These are phyloP conservation scores for Plantago rigida DNA, from an alignment of 305 asterid genomes.

Conservation along the genomic window DNA sequence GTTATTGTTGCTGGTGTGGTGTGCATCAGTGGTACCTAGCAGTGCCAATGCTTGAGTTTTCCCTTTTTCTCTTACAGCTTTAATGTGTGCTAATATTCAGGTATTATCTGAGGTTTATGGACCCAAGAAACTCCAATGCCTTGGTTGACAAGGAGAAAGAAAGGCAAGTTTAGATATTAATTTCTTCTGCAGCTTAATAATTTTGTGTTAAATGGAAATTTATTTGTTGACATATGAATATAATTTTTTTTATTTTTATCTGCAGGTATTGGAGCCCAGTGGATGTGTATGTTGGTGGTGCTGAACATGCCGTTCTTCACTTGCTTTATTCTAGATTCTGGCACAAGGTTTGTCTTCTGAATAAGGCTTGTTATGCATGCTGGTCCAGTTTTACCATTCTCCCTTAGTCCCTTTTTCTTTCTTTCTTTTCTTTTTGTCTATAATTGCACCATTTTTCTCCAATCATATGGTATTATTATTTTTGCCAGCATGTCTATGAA, in stretches of 20 bases:
- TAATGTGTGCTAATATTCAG: constrained; percentile 24
- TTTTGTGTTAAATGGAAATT: not conserved
- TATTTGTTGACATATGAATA: not conserved
- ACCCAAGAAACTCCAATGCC: constrained; percentile 60
- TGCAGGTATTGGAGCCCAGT: constrained; percentile 98
- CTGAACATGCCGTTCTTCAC: constrained; percentile 99
- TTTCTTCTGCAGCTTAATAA: constrained; percentile 9
- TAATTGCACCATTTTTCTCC: too few relatives aligned
- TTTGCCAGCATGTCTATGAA: not conserved
- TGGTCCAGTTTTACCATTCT: not conserved
- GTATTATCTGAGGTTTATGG: constrained; percentile 98
- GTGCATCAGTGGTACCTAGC: too few relatives aligned
- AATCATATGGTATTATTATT: not conserved
- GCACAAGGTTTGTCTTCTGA: constrained; percentile 72
- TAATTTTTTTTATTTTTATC: constrained; percentile 10
- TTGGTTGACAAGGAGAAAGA: constrained; percentile 88
- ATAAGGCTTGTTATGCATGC: constrained; percentile 10
- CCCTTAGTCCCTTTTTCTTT: too few relatives aligned
- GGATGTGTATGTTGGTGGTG: constrained; percentile 97
- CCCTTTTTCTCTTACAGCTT: not conserved
- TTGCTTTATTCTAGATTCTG: constrained; percentile 96
- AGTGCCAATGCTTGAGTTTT: not conserved
- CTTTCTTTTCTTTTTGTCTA: too few relatives aligned
- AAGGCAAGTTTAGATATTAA: constrained; percentile 39
- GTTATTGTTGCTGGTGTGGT: too few relatives aligned